Conservation (phyloP, 345 rosid genomes). For the Trapa incisa region DNA sequence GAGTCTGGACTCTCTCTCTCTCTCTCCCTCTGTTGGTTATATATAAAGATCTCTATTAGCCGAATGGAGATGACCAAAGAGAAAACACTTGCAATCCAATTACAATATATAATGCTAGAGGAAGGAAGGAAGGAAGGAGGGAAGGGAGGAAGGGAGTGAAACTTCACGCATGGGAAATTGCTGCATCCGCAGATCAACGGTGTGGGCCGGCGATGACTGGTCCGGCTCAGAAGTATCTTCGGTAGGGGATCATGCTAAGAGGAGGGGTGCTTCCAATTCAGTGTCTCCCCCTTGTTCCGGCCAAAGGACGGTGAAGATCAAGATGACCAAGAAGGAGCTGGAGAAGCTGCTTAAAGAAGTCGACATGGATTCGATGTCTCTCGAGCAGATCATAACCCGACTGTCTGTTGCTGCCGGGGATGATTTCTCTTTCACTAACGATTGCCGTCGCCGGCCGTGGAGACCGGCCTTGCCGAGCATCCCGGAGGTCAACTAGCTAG, state of each 20-base stretch:
- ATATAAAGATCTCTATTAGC: no score
- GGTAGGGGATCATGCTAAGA: not conserved
- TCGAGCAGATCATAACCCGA: conserved; percentile 2
- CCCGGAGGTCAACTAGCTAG: conserved; percentile 3
- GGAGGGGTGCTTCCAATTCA: conserved; percentile 1
- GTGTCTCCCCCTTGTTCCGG: not conserved
- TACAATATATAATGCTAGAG: not conserved
- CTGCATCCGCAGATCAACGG: conserved; percentile 6
- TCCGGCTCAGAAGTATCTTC: not conserved
- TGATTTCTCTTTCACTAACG: not conserved
- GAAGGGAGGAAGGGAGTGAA: not conserved
- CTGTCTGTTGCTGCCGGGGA: not conserved
- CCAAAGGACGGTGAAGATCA: conserved; percentile 5
- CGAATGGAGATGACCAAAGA: no score
- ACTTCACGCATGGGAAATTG: conserved; percentile 36
- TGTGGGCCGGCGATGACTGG: conserved; percentile 36
- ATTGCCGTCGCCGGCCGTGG: not conserved
- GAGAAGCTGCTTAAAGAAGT: conserved; percentile 5
- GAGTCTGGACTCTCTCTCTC: not conserved
- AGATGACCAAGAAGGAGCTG: conserved; percentile 11
- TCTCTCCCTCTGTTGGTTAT: no score
- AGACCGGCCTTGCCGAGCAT: conserved; percentile 10
- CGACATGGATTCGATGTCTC: not conserved
- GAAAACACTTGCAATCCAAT: no score
- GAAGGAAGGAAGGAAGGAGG: not conserved